Evolutionary conservation across 805 yeast species (phyloP).

Genomic region (Clavispora phyllophila): DNA sequence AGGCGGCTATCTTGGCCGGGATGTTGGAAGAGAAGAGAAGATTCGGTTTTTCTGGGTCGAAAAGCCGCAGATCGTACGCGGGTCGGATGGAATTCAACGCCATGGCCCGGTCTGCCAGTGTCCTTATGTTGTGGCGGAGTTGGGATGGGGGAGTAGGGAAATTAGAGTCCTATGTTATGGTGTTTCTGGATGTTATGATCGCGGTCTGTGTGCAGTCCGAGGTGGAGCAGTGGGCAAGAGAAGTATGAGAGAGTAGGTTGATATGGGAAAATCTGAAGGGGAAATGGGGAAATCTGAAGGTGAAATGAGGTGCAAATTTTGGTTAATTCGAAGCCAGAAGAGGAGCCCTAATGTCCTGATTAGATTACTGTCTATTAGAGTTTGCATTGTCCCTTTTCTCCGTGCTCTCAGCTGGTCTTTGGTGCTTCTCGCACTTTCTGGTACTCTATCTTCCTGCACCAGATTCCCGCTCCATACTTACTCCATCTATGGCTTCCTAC

Average conservation of each 20-base stretch:
- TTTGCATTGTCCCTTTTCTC: too few species aligned
- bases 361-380: too few species aligned
- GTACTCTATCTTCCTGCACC: not conserved
- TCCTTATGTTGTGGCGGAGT: not conserved
- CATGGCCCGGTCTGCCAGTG: not conserved
- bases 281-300: too few species aligned
- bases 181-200: not conserved
- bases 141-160: not conserved
- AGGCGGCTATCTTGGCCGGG: conserved; percentile 16
- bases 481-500: conserved; percentile 53
- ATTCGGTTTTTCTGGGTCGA: conserved; percentile 34
- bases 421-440: too few species aligned
- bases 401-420: too few species aligned
- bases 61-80: conserved; percentile 4
- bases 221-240: too few species aligned
- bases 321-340: too few species aligned
- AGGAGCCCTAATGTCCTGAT: too few species aligned
- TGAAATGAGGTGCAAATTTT: too few species aligned
- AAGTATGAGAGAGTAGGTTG: too few species aligned
- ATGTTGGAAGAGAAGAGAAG: conserved; percentile 35
- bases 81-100: not conserved
- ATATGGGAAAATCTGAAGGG: too few species aligned
- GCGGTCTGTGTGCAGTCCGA: not conserved
- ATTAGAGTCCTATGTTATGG: not conserved
- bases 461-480: not conserved